Conservation (phyloP, 768 basidiomycete species). For the Pleurotus citrinopileatus region DNA sequence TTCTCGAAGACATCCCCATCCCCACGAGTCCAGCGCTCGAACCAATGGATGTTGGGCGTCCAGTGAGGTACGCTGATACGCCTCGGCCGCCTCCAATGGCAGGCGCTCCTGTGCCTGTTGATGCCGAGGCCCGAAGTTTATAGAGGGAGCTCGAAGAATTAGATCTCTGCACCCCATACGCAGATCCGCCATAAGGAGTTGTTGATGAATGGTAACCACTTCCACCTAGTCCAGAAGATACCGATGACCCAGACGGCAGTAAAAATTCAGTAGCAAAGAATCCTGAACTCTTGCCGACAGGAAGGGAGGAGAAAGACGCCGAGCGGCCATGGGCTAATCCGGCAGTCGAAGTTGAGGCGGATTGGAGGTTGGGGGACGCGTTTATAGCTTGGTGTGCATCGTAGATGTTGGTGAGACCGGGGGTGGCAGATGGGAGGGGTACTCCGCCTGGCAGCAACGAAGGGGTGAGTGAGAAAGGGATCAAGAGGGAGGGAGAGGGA, state of each 20-base stretch:
- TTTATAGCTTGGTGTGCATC: conserved; percentile 13
- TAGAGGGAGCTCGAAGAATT: not conserved
- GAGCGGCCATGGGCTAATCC: not conserved
- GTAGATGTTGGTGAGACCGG: conserved; percentile 21
- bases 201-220: not conserved
- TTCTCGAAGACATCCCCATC: conserved; percentile 14
- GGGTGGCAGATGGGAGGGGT: conserved; percentile 17
- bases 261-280: not conserved
- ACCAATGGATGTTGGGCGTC: not conserved
- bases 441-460: conserved; percentile 17
- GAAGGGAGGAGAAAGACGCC: not conserved
- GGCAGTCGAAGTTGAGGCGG: too few relatives aligned
- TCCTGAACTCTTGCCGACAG: not conserved
- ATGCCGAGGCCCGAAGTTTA: conserved; percentile 1
- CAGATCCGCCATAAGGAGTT: not conserved
- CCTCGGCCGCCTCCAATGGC: not conserved
- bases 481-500: not conserved
- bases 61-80: not conserved
- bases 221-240: not conserved
- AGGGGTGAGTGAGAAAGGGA: conserved; percentile 20
- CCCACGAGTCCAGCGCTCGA: not conserved
- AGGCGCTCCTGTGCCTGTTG: conserved; percentile 5
- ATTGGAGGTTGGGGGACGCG: not conserved
- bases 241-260: not conserved
- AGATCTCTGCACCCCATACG: conserved; percentile 4